Conservation (phyloP, 305 asterid genomes). For the Fraxinus platypoda region DNA sequence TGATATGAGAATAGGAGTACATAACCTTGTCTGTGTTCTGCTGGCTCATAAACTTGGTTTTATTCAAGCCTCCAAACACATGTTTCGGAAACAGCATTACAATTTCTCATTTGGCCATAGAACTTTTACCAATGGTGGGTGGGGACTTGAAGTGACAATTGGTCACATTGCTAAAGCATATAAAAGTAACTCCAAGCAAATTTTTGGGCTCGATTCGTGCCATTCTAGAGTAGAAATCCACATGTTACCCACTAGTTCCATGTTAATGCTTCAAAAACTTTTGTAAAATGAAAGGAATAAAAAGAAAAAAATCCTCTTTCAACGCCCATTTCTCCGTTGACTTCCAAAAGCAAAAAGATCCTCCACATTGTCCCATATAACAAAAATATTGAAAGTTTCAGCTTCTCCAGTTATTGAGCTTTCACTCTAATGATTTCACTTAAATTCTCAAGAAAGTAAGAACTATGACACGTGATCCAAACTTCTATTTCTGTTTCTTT, state of each 20-base stretch:
- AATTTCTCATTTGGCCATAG: slow-evolving; percentile 5
- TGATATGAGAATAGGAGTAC: neutral
- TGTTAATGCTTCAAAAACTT: neutral
- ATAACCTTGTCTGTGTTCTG: neutral
- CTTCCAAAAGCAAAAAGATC: slow-evolving; percentile 7
- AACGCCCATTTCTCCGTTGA: neutral
- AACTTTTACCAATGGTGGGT: neutral
- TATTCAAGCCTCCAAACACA: neutral
- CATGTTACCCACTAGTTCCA: neutral
- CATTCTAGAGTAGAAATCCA: slow-evolving; percentile 2
- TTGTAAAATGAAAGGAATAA: neutral
- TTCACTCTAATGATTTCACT: neutral
- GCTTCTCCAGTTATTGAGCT: slow-evolving; percentile 2
- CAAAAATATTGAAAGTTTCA: neutral
- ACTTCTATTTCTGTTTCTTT: slow-evolving; percentile 2
- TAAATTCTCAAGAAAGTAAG: neutral
- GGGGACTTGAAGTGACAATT: slow-evolving; percentile 9
- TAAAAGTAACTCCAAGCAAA: neutral
- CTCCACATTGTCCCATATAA: neutral
- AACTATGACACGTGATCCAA: neutral
- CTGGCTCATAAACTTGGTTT: slow-evolving; percentile 5
- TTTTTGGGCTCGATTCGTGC: slow-evolving; percentile 7
- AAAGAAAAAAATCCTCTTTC: neutral
- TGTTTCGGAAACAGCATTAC: slow-evolving; percentile 15
- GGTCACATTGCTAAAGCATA: neutral